Evolutionary conservation across 768 basidiomycete genomes (phyloP).

Genomic region (Grammothele lineata): DNA sequence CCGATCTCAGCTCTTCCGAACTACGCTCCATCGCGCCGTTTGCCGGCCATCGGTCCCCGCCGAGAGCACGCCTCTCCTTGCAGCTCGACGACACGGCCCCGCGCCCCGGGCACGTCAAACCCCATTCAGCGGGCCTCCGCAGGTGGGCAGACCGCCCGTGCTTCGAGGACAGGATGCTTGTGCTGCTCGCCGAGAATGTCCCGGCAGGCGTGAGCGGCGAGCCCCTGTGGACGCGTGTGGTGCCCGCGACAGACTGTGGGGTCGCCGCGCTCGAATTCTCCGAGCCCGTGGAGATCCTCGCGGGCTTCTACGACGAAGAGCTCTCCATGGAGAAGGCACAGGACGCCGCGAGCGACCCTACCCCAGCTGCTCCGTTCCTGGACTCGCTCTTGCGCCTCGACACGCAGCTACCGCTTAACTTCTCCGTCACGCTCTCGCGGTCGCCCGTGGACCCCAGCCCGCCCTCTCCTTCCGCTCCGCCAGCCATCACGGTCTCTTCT

Average conservation of each 20-base stretch:
- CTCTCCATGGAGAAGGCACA: constrained; percentile 11
- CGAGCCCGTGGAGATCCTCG: constrained; percentile 59
- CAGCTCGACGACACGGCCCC: constrained; percentile 33
- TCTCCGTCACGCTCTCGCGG: constrained; percentile 6
- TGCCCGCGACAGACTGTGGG: constrained; percentile 42
- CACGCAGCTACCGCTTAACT: constrained; percentile 8
- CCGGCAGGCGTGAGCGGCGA: constrained; percentile 21
- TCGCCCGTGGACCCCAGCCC: constrained; percentile 9
- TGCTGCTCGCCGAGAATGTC: constrained; percentile 41
- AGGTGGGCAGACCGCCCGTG: constrained; percentile 72
- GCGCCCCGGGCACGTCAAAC: constrained; percentile 27
- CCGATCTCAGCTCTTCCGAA: constrained; percentile 36
- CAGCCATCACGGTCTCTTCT: constrained; percentile 7
- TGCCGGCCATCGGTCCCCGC: constrained; percentile 20
- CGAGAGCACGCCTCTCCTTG: constrained; percentile 18
- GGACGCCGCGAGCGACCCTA: neutral
- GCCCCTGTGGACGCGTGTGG: constrained; percentile 34
- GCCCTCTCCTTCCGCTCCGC: constrained; percentile 1
- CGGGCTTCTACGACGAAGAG: constrained; percentile 38
- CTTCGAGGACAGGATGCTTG: constrained; percentile 65
- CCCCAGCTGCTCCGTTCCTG: neutral
- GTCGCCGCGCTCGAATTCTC: constrained; percentile 75
- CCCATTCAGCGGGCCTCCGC: constrained; percentile 51
- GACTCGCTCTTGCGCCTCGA: constrained; percentile 13
- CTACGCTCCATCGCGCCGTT: constrained; percentile 43